Conservation (phyloP, 202 grass and related monocot genomes). For the Saccharum hybrid region DNA sequence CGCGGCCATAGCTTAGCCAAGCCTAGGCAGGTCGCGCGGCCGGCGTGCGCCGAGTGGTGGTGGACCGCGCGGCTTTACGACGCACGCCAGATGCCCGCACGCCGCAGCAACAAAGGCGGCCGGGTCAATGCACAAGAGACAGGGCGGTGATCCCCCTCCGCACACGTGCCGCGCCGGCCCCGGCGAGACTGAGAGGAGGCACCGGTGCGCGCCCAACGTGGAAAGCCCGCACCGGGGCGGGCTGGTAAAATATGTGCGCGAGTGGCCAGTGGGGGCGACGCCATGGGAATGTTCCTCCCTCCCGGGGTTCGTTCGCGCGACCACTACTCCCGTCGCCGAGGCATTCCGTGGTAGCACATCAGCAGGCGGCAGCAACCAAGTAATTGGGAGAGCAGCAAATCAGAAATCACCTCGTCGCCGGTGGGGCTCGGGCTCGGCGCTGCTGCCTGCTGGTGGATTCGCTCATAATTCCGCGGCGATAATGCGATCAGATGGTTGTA, state of each 20-base stretch:
- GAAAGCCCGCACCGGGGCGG: constrained; percentile 49
- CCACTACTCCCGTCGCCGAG: constrained; percentile 33
- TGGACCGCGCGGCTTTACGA: not conserved
- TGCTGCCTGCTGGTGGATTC: constrained; percentile 54
- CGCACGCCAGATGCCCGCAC: not conserved
- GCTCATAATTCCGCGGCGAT: constrained; percentile 54
- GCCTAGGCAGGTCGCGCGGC: not conserved
- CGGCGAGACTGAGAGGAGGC: too few species aligned
- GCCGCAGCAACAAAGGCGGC: not conserved
- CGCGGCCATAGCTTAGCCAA: too few species aligned
- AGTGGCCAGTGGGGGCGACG: constrained; percentile 43
- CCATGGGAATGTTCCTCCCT: constrained; percentile 50
- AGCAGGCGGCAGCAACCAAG: not conserved
- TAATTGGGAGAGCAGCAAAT: not conserved
- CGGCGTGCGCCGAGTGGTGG: not conserved
- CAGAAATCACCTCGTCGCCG: not conserved
- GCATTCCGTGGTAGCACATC: not conserved
- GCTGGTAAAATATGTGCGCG: constrained; percentile 47
- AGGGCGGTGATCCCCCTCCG: constrained; percentile 15
- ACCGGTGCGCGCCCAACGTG: constrained; percentile 35
- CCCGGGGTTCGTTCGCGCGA: not conserved
- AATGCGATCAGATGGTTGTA: constrained; percentile 50
- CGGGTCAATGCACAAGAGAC: constrained; percentile 56
- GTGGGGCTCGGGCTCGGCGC: not conserved
- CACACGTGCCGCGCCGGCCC: constrained; percentile 21